These are phyloP conservation scores for Candida boidinii DNA, from an alignment of 805 yeast species.

Conservation along the genomic window DNA sequence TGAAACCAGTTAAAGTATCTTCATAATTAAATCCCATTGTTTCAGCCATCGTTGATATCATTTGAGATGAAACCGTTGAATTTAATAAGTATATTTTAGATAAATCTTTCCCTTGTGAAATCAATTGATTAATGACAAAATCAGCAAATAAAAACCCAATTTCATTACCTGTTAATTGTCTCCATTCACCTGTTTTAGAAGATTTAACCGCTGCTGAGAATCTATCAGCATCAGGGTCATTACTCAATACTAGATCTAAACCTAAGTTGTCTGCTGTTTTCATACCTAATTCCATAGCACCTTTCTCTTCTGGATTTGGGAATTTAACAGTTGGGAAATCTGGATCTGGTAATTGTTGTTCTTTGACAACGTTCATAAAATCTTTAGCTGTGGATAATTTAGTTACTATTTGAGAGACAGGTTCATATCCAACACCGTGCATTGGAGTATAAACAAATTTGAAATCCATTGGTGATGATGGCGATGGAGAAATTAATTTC, in stretches of 20 bases:
- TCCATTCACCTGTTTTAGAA: slow-evolving; percentile 42
- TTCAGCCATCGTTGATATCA: slow-evolving; percentile 62
- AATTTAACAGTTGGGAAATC: slow-evolving; percentile 76
- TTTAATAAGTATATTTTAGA: slow-evolving; percentile 51
- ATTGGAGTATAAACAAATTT: slow-evolving; percentile 82
- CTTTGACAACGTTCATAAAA: slow-evolving; percentile 36
- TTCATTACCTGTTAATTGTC: slow-evolving; percentile 85
- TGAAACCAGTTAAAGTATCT: slow-evolving; percentile 92
- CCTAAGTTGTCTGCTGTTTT: slow-evolving; percentile 41
- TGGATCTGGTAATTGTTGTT: slow-evolving; percentile 76
- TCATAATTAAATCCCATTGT: slow-evolving; percentile 49
- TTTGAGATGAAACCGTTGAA: slow-evolving; percentile 89
- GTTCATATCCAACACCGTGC: slow-evolving; percentile 87
- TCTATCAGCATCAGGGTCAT: slow-evolving; percentile 96
- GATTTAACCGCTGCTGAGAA: slow-evolving; percentile 68
- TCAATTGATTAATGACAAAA: slow-evolving; percentile 33
- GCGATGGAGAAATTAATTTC: slow-evolving; percentile 22
- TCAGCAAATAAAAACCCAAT: slow-evolving; percentile 79
- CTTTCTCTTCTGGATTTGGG: slow-evolving; percentile 95
- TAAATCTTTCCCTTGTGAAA: slow-evolving; percentile 14
- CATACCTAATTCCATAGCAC: slow-evolving; percentile 75
- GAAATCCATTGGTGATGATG: slow-evolving; percentile 20
- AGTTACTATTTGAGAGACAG: slow-evolving; percentile 35
- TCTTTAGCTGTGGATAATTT: slow-evolving; percentile 26
- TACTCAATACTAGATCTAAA: slow-evolving; percentile 62